phyloP scores from a whole-genome alignment of 2,329 filamentous ascomycete species.

The Stachybotrys chlorohalonatus region DNA sequence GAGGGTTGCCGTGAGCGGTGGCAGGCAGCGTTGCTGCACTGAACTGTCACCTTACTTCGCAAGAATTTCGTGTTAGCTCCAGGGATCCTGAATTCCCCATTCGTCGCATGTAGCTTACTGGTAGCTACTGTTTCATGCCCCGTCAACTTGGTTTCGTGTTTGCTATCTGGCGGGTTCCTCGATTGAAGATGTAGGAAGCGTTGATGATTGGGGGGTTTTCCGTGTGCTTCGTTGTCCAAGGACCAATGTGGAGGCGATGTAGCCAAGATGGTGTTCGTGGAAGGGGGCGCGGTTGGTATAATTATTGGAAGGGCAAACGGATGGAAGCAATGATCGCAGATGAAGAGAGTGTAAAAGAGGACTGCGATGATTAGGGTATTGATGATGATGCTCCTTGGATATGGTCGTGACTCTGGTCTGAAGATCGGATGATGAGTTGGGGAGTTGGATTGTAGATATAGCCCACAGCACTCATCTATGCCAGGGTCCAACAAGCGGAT shows the following conservation, averaged over 20 bases:
- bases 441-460: conserved; percentile 1
- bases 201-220: too few relatives aligned
- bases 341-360: not conserved
- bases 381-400: not conserved
- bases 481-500: not conserved
- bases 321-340: not conserved
- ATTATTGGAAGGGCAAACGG: not conserved
- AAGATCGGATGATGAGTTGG: conserved; percentile 1
- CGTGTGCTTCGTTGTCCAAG: too few relatives aligned
- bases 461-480: not conserved
- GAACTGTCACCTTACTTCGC: not conserved
- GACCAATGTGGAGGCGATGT: too few relatives aligned
- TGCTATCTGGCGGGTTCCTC: not conserved
- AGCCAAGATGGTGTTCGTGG: too few relatives aligned
- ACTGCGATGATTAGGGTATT: not conserved
- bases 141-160: not conserved
- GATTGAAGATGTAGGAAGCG: not conserved
- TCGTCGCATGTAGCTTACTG: not conserved
- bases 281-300: too few relatives aligned
- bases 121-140: not conserved
- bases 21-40: conserved; percentile 1
- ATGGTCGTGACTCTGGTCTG: not conserved
- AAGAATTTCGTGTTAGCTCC: not conserved
- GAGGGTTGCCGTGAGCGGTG: conserved; percentile 3
- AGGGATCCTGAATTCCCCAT: not conserved